phyloP scores from a whole-genome alignment of 179 eudicot genomes.

The Silene noctiflora region DNA sequence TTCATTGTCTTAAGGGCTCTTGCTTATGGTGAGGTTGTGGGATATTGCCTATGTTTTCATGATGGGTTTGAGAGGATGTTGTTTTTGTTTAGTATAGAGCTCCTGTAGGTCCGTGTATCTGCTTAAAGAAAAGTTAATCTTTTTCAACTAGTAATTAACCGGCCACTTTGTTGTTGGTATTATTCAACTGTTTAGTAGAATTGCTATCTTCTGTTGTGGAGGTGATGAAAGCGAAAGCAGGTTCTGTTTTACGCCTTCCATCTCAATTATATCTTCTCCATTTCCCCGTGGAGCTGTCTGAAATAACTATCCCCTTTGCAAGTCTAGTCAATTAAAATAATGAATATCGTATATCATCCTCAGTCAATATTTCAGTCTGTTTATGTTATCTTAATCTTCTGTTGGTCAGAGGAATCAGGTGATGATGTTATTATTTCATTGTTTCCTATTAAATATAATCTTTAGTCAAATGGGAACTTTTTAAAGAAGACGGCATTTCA shows the following conservation, averaged over 20 bases:
- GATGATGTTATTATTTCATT: too few relatives aligned
- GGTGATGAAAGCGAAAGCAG: background rate
- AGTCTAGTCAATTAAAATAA: too few relatives aligned
- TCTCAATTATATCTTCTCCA: background rate
- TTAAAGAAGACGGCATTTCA: too few relatives aligned
- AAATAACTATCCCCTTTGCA: background rate
- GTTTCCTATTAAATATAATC: too few relatives aligned
- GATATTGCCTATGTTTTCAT: background rate
- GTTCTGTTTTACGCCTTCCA: too few relatives aligned
- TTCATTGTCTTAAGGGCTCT: too few relatives aligned
- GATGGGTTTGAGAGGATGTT: background rate
- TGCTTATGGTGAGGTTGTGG: background rate
- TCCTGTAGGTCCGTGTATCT: background rate
- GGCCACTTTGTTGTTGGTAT: background rate
- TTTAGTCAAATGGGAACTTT: too few relatives aligned
- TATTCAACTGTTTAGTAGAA: background rate
- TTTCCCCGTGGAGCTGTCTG: background rate
- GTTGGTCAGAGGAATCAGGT: too few relatives aligned
- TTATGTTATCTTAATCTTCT: too few relatives aligned
- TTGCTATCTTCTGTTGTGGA: background rate
- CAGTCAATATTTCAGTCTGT: too few relatives aligned
- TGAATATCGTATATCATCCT: too few relatives aligned
- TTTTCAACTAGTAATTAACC: background rate
- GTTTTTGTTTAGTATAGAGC: background rate
- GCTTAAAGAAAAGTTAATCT: background rate